phyloP scores from a whole-genome alignment of 2,329 filamentous ascomycete species.

The Arthrocladium fulminans region DNA sequence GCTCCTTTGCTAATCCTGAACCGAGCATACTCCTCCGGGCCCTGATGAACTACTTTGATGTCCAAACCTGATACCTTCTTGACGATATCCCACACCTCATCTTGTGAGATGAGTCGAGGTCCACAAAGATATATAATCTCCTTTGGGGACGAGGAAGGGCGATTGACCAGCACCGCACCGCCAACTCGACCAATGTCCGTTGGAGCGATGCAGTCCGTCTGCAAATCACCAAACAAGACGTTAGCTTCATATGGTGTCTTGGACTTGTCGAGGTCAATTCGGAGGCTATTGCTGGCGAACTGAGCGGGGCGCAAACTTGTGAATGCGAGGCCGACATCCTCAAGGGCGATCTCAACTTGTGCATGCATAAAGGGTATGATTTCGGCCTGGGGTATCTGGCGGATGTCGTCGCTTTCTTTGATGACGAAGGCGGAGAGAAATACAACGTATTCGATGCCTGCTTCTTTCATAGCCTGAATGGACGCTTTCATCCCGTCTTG shows the following conservation, averaged over 20 bases:
- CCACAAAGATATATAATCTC: constrained; percentile 31
- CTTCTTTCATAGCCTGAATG: constrained; percentile 36
- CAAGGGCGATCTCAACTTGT: constrained; percentile 36
- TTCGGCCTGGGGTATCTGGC: constrained; percentile 23
- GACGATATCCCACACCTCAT: constrained; percentile 26
- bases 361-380: constrained; percentile 37
- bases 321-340: constrained; percentile 35
- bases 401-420: constrained; percentile 19
- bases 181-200: constrained; percentile 39
- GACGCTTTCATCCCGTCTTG: constrained; percentile 34
- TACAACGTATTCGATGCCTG: constrained; percentile 39
- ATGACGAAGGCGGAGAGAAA: constrained; percentile 36
- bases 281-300: constrained; percentile 39
- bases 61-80: constrained; percentile 28
- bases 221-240: constrained; percentile 25
- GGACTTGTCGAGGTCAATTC: constrained; percentile 15
- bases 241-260: constrained; percentile 24
- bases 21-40: constrained; percentile 23
- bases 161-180: constrained; percentile 32
- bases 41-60: constrained; percentile 19
- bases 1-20: constrained; percentile 13
- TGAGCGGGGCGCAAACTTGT: constrained; percentile 35
- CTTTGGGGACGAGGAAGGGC: constrained; percentile 17
- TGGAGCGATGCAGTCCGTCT: constrained; percentile 35
- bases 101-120: constrained; percentile 27